Evolutionary conservation across 1,284 basidiomycete genomes (phyloP).

Genomic region (Apiotrichum brassicae): DNA sequence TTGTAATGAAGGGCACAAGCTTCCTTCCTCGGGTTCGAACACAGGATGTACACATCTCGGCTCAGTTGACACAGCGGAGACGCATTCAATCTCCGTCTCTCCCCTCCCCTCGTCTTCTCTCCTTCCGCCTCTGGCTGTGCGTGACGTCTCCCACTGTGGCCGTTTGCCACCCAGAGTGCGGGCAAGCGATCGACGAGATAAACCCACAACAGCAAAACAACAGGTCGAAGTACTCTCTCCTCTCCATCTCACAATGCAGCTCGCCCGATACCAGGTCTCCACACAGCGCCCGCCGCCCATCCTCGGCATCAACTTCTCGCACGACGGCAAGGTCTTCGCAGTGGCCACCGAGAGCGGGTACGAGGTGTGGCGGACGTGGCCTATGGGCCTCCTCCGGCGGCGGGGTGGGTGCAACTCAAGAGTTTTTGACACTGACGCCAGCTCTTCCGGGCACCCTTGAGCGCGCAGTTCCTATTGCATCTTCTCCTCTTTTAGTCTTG

Average conservation of each 20-base stretch:
- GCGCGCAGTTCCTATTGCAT: conserved; percentile 69
- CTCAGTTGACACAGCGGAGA: no score
- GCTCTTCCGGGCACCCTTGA: conserved; percentile 61
- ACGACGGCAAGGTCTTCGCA: conserved; percentile 72
- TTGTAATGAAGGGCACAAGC: no score
- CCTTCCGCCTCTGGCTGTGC: no score
- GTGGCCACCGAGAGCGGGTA: conserved; percentile 76
- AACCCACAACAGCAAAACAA: no score
- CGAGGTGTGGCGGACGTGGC: conserved; percentile 73
- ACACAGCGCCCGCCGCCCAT: conserved; percentile 70
- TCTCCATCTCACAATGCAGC: conserved; percentile 60
- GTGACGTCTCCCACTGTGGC: no score
- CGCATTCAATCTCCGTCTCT: no score
- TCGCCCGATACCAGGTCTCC: conserved; percentile 77
- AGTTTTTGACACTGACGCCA: conserved; percentile 4
- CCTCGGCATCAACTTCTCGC: conserved; percentile 63
- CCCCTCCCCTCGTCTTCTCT: no score
- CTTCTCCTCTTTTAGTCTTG: conserved; percentile 78
- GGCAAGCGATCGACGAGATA: no score
- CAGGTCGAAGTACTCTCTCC: no score
- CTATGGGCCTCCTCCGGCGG: conserved; percentile 69
- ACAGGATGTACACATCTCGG: no score
- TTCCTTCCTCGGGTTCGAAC: no score
- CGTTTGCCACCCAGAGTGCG: no score
- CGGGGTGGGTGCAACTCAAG: conserved; percentile 54